These are phyloP conservation scores for Blastobotrys chiropterorum DNA, from an alignment of 805 yeast genomes.

Conservation along the genomic window DNA sequence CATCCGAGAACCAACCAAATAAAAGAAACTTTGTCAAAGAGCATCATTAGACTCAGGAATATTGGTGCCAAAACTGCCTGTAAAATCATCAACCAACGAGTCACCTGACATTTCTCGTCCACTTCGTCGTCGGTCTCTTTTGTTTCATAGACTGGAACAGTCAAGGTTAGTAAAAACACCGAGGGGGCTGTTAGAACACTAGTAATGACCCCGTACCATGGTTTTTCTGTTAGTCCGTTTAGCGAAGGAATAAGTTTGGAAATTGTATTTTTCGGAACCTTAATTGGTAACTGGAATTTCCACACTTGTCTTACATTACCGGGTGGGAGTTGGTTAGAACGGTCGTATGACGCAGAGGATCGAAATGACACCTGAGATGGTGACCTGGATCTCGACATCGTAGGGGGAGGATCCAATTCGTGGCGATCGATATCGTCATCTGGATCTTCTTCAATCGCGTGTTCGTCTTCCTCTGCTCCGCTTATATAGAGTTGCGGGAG, in stretches of 20 bases:
- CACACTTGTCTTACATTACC: not conserved
- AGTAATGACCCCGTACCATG: slow-evolving; percentile 21
- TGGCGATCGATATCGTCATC: not conserved
- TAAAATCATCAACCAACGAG: slow-evolving; percentile 19
- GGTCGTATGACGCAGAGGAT: not conserved
- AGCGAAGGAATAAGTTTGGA: slow-evolving; percentile 28
- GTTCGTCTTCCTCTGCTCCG: not conserved
- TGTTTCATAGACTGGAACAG: slow-evolving; percentile 29
- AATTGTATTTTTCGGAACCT: not conserved
- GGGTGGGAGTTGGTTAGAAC: not conserved
- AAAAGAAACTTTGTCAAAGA: not conserved
- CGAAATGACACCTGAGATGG: not conserved
- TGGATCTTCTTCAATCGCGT: not conserved
- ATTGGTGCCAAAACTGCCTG: slow-evolving; percentile 32
- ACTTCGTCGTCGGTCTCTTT: slow-evolving; percentile 9
- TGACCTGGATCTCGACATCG: not conserved
- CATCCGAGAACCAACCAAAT: not conserved
- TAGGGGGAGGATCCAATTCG: not conserved
- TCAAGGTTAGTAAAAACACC: slow-evolving; percentile 27
- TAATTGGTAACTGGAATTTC: not conserved
- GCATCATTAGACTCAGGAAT: slow-evolving; percentile 21
- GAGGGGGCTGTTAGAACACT: slow-evolving; percentile 28
- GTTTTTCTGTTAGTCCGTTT: slow-evolving; percentile 20
- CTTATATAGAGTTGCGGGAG: slow-evolving; percentile 3
- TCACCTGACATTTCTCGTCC: not conserved